These are phyloP conservation scores for Melanopsichium pennsylvanicum DNA, from an alignment of 1,284 basidiomycete genomes.

Conservation along the genomic window DNA sequence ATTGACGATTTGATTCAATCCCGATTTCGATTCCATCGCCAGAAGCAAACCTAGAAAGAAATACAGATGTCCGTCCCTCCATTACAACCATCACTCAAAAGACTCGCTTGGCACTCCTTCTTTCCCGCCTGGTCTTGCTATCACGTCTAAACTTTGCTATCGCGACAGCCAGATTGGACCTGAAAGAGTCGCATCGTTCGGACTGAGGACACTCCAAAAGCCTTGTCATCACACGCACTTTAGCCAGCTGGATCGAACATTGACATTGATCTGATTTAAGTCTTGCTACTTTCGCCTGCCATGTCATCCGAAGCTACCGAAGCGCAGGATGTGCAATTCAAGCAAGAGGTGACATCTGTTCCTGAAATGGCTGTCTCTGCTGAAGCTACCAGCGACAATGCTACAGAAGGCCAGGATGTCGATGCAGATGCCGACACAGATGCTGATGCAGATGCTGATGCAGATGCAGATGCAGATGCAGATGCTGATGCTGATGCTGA, in stretches of 20 bases:
- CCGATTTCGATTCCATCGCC: background rate
- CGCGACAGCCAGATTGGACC: no score
- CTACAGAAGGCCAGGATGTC: constrained; percentile 16
- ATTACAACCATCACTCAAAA: constrained; percentile 1
- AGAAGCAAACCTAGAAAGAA: no score
- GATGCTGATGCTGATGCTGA: background rate
- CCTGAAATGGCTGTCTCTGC: constrained; percentile 3
- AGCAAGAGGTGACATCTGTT: constrained; percentile 12
- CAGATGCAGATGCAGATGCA: no score
- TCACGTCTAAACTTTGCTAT: no score
- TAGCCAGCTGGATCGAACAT: no score
- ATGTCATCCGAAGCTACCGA: constrained; percentile 26
- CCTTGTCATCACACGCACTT: no score
- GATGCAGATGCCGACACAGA: constrained; percentile 7
- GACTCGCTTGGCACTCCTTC: no score
- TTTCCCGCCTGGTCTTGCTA: no score
- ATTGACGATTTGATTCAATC: no score
- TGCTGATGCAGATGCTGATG: background rate
- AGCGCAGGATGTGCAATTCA: constrained; percentile 22
- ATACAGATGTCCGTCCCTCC: no score
- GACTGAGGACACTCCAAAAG: no score
- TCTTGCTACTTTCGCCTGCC: background rate
- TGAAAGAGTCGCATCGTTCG: no score
- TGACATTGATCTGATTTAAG: background rate
- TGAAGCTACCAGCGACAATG: constrained; percentile 1